Base-by-base conservation (phyloP, 75 land plant genomes). In the Pinus albicaulis region DNA sequence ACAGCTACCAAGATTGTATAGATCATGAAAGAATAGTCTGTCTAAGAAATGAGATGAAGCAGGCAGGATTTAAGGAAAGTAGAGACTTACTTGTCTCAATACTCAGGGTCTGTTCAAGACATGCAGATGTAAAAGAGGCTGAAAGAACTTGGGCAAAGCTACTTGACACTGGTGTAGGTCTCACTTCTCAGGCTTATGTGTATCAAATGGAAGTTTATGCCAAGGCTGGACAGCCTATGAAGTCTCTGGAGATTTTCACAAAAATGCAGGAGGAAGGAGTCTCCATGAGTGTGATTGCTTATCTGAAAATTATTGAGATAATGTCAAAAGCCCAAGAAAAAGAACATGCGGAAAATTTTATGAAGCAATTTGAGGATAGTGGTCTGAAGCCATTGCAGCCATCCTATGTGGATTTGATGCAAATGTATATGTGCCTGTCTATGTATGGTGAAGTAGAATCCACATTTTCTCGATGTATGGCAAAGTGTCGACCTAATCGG, bases 131-230 rank as follows among this genome's bases (percentile, higher is more conserved):
- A 24, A 84, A 76, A 7, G 92, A 89, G 78, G 89, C 93, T 20
- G 98, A 96, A 80, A 79, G 56, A 56, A 80, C 86, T 71, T 89
- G 89, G 85, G 55, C 53, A 26, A 86, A 86, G 61, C 83, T 96
- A 7, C 68, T 78, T 59, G 71, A 78, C 7, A 59, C 73, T 60
- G 86, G 75, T 11, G 24, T n/a, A 68, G 76, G 59, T 66, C 70
- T 85, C 15, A 90, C 87, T 60, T 80, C 90, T 81, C 89, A 80
- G 57, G 86, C 88, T 55, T 92, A 87, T 83, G 88, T 88, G 0
- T 89, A 85, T 70, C 82, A 79, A 74, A 92, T 96, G 82, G 88
- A 96, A 71, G 81, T 86, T 56, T 94, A 90, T 81, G 91, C 92
- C 14, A 90, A 81, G 78, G 81, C 83, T 36, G 86, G 88, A 7